Conservation (phyloP, 2,329 filamentous ascomycete species). For the Didymellaceae sp. region DNA sequence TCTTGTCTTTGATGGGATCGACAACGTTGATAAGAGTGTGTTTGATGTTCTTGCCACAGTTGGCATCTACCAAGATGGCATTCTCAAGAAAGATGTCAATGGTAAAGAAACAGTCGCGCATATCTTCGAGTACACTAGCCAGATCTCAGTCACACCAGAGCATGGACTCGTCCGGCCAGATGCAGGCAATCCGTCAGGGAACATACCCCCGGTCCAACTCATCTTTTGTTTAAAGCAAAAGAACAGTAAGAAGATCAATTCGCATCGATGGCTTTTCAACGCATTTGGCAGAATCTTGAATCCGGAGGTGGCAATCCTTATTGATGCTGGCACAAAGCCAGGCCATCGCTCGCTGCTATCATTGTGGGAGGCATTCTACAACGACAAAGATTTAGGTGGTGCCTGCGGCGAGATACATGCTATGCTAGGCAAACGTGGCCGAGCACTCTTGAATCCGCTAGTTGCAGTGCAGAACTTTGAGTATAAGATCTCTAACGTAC, state of each 20-base stretch:
- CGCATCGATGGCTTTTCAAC: conserved; percentile 98
- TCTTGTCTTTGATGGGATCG: conserved; percentile 96
- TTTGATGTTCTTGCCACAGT: conserved; percentile 92
- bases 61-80: conserved; percentile 96
- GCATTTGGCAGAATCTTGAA: conserved; percentile 96
- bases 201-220: conserved; percentile 95
- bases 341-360: conserved; percentile 88
- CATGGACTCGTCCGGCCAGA: conserved; percentile 95
- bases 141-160: conserved; percentile 94
- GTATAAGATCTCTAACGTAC: conserved; percentile 99
- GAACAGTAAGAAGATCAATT: conserved; percentile 99
- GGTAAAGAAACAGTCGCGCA: conserved; percentile 96
- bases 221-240: conserved; percentile 99
- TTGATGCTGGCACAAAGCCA: conserved; percentile 97
- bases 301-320: conserved; percentile 92
- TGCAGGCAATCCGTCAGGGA: conserved; percentile 81
- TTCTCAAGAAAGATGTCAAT: conserved; percentile 98
- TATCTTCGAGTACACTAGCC: conserved; percentile 98
- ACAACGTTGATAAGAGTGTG: conserved; percentile 94
- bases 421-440: conserved; percentile 78
- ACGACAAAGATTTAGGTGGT: conserved; percentile 98
- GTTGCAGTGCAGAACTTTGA: conserved; percentile 98
- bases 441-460: conserved; percentile 93
- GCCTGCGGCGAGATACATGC: conserved; percentile 99
- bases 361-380: conserved; percentile 98